Base-by-base conservation (phyloP, 495 filamentous ascomycete genomes). In the Umbilicaria muhlenbergii region DNA sequence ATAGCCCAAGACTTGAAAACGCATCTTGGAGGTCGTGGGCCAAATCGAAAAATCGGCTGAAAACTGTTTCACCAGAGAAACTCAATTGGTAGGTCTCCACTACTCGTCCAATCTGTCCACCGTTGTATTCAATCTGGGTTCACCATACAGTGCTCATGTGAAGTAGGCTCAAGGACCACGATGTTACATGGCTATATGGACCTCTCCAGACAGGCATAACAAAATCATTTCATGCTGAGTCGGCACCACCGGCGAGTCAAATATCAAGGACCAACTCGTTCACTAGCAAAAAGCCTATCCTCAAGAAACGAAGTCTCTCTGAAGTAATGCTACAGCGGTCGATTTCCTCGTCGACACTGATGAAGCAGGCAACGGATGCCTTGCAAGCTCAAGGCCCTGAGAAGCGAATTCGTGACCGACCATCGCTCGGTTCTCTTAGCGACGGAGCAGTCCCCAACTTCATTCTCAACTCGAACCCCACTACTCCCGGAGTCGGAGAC, bases 11-110 rank as follows among this genome's bases (percentile, higher is more conserved):
- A 41, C 59, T 98, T 40, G 91, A 98, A 59, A 98, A 98, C 64
- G 91, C 91, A 4, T 94, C 89, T 3, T 98, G 91, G 91, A 71
- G 91, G 54, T 91, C 87, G n/a, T 98, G 91, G 91, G 77, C 84
- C 55, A 95, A 96, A 58, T 65, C 78, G 15, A 93, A 92, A 56
- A 77, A 88, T 55, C 74, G 81, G 18, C 60, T 95, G 43, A 78
- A 77, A 56, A 96, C 91, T 0, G 76, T 94, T 4, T 86, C 86
- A 6, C 83, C 88, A 6, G 84, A 93, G 57, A 81, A 78, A 2
- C 61, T 95, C 38, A 94, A 95, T 57, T 95, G 88, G 87, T 92
- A 59, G 45, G 76, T 68, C 24, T 37, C 32, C 14, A 41, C 34
- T 35, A 45, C 15, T 44, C 38, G 14, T 14, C 47, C 1, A 11